Conservation (phyloP, 805 yeast species). For the Sugiyamaella mastotermitis region DNA sequence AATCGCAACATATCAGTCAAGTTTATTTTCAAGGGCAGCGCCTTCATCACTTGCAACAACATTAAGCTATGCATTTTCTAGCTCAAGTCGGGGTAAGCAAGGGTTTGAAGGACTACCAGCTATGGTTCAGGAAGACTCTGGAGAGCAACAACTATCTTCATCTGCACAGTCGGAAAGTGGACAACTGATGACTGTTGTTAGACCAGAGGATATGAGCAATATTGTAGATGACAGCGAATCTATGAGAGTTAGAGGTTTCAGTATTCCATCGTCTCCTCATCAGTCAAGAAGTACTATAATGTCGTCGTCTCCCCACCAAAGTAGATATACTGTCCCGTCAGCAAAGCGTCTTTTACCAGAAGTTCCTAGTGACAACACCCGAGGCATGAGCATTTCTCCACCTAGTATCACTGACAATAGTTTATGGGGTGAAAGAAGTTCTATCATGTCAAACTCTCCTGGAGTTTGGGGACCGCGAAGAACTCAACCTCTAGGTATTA, state of each 20-base stretch:
- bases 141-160: constrained; percentile 11
- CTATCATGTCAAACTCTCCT: constrained; percentile 2
- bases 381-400: too few relatives aligned
- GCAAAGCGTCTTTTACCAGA: constrained; percentile 12
- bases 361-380: constrained; percentile 9
- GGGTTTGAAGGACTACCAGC: constrained; percentile 1
- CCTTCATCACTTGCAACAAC: constrained; percentile 8
- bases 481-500: neutral
- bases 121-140: constrained; percentile 8
- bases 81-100: constrained; percentile 3
- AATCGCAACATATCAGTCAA: constrained; percentile 13
- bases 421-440: constrained; percentile 1
- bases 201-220: constrained; percentile 14
- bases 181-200: constrained; percentile 16
- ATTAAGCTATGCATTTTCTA: constrained; percentile 12
- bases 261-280: constrained; percentile 1
- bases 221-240: constrained; percentile 11
- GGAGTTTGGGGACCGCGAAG: constrained; percentile 1
- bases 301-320: constrained; percentile 8
- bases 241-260: neutral
- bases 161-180: constrained; percentile 12
- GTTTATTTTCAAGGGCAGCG: constrained; percentile 15
- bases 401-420: constrained; percentile 1
- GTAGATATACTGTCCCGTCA: constrained; percentile 4
- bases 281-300: neutral